Evolutionary conservation across 2,329 filamentous ascomycete genomes (phyloP).

Genomic region (Dothiorella sarmentorum): DNA sequence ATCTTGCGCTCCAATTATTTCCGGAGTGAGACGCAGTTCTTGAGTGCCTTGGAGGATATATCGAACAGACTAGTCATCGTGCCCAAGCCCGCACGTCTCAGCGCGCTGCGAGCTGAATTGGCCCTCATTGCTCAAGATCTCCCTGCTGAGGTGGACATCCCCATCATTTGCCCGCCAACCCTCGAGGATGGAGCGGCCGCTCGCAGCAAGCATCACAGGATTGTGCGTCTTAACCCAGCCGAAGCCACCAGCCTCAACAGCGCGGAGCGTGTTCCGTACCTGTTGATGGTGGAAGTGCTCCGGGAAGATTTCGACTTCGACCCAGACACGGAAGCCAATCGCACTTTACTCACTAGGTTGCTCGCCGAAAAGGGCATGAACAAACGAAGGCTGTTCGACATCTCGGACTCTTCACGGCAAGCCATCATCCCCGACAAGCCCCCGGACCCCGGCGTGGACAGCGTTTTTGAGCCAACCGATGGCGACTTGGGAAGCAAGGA

Average conservation of each 20-base stretch:
- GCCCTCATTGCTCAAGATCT: constrained; percentile 77
- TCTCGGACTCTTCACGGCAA: constrained; percentile 59
- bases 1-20: constrained; percentile 79
- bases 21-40: constrained; percentile 73
- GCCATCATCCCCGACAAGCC: constrained; percentile 42
- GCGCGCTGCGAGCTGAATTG: constrained; percentile 75
- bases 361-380: constrained; percentile 63
- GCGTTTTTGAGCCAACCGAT: constrained; percentile 77
- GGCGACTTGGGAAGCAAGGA: constrained; percentile 75
- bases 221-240: constrained; percentile 77
- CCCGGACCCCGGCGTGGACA: constrained; percentile 54
- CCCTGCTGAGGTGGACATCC: constrained; percentile 79
- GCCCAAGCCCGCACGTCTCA: constrained; percentile 75
- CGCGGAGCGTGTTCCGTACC: constrained; percentile 79
- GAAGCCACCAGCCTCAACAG: constrained; percentile 84
- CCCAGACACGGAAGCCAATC: constrained; percentile 69
- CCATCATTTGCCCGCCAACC: constrained; percentile 73
- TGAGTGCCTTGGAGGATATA: constrained; percentile 77
- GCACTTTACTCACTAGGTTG: constrained; percentile 59
- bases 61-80: constrained; percentile 81
- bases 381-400: constrained; percentile 50
- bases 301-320: constrained; percentile 81
- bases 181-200: constrained; percentile 70
- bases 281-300: constrained; percentile 80
- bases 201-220: constrained; percentile 74